Base-by-base conservation (phyloP, 1,284 basidiomycete species). In the Rhodotorula sp. region DNA sequence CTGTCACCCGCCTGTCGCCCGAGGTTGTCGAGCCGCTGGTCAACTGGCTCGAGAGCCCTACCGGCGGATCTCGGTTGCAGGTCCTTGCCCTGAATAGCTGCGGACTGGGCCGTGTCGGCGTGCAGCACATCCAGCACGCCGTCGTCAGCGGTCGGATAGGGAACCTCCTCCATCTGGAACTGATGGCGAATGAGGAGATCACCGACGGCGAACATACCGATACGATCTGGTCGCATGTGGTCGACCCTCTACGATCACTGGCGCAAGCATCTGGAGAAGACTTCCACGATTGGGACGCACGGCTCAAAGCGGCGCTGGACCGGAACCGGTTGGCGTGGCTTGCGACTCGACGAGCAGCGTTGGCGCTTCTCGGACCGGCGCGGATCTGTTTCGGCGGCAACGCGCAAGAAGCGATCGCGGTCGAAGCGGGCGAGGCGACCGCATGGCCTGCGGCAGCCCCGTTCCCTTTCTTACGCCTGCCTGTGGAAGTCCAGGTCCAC, bases 401-500 rank as follows among this genome's bases (percentile, higher is more conserved):
- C 51, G 46, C 73, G 0, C 26, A n/a, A 0, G 66, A 67, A 46
- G 37, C 6, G 58, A 48, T 8, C 17, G 60, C 33, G 14, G 14
- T 33, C 15, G 45, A 54, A 33, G 33, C 37, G 37, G 10, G 3
- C 37, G 37, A 42, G 37, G 37, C 37, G 37, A 42, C 37, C 8
- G 29, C 1, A 22, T 55, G 15, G 46, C 18, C 24, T 1, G 45
- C 12, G 24, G 29, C 5, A 5, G 24, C 17, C 22, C 4, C 60
- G 6, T 73, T 73, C 58, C 69, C 73, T 3, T 75, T 75, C 62
- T 60, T 67, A 6, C 66, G 64, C 22, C 68, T 75, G 1, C 73
- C 73, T 3, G 66, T 75, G 64, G 73, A 75, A 55, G 55, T 75
- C 33, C 73, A 67, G 29, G 69, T 75, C 5, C 71, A 75, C 60